These are phyloP conservation scores for Aspergillus ruber DNA, from an alignment of 2,329 filamentous ascomycete genomes.

Conservation along the genomic window DNA sequence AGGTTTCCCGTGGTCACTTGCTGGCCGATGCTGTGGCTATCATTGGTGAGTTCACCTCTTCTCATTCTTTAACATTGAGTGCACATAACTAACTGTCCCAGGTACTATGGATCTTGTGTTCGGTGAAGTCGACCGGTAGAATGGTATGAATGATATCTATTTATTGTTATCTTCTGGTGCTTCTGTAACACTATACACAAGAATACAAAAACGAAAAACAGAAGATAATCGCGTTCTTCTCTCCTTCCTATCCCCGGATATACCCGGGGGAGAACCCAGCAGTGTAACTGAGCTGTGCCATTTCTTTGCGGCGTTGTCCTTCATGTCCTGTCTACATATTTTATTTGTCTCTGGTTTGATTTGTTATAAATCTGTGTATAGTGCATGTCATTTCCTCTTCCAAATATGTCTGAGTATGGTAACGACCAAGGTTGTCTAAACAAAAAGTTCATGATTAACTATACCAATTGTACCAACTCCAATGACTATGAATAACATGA, in stretches of 20 bases:
- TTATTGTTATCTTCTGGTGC: slow-evolving; percentile 3
- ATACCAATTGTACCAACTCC: not conserved
- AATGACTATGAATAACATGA: not conserved
- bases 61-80: not conserved
- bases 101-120: slow-evolving; percentile 81
- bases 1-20: slow-evolving; percentile 84
- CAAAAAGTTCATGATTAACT: not conserved
- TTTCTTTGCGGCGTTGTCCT: slow-evolving; percentile 28
- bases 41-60: slow-evolving; percentile 54
- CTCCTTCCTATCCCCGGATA: not conserved
- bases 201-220: slow-evolving; percentile 3
- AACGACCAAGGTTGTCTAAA: not conserved
- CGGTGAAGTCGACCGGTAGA: slow-evolving; percentile 58
- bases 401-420: not conserved
- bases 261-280: slow-evolving; percentile 5
- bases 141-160: slow-evolving; percentile 2
- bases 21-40: slow-evolving; percentile 95
- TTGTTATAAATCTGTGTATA: slow-evolving; percentile 19
- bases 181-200: slow-evolving; percentile 13
- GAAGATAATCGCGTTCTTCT: slow-evolving; percentile 1
- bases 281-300: slow-evolving; percentile 11
- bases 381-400: slow-evolving; percentile 17
- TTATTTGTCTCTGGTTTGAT: slow-evolving; percentile 10
- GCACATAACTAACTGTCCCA: slow-evolving; percentile 8
- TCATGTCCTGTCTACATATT: slow-evolving; percentile 8